A percentile compares a stretch with the other conserved stretches of the same genome.
phyloP scores from a whole-genome alignment of 2,329 filamentous ascomycete species.

The Cyphellophora europaea region DNA sequence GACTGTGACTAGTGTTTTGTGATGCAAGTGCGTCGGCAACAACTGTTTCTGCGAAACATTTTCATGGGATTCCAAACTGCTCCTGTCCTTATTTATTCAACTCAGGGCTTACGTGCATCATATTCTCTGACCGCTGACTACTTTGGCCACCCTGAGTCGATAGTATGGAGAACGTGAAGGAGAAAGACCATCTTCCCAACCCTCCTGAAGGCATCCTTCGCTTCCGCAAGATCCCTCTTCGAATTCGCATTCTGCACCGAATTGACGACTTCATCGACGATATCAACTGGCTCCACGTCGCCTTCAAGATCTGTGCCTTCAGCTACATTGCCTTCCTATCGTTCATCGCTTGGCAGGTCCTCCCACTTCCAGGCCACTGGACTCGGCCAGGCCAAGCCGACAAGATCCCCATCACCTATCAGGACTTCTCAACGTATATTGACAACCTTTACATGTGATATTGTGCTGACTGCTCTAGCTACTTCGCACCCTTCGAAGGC shows the following conservation, averaged over 20 bases:
- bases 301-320: conserved; percentile 8
- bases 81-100: too few relatives aligned
- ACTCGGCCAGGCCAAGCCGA: conserved; percentile 4
- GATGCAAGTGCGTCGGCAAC: too few relatives aligned
- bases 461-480: conserved; percentile 16
- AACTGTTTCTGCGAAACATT: too few relatives aligned
- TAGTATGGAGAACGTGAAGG: not conserved
- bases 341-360: conserved; percentile 9
- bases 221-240: not conserved
- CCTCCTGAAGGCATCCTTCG: too few relatives aligned
- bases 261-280: conserved; percentile 6
- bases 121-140: too few relatives aligned
- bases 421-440: conserved; percentile 9
- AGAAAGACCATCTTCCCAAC: not conserved
- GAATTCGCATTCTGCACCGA: not conserved
- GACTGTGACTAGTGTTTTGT: too few relatives aligned
- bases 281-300: conserved; percentile 6
- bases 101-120: too few relatives aligned
- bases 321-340: conserved; percentile 9
- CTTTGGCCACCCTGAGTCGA: too few relatives aligned
- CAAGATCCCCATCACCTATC: conserved; percentile 4
- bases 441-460: not conserved
- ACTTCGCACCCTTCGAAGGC: conserved; percentile 27
- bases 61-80: too few relatives aligned
- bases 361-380: conserved; percentile 10